phyloP scores from a whole-genome alignment of 345 rosid species.

The Hypericum perforatum region DNA sequence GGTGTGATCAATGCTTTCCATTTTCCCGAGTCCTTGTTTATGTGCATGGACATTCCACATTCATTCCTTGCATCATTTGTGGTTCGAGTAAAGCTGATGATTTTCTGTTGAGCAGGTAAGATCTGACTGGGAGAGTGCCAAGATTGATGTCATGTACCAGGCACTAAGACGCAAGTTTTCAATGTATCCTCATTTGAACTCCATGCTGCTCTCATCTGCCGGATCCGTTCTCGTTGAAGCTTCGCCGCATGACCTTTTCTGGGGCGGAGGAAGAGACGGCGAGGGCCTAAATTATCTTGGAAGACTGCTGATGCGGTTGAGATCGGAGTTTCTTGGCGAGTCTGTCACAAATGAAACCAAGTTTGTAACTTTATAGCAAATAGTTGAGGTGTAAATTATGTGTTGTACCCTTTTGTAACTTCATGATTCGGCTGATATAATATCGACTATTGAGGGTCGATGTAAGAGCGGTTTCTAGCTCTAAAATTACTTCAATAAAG shows the following conservation, averaged over 20 bases:
- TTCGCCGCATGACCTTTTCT: slow-evolving; percentile 84
- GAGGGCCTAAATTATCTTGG: slow-evolving; percentile 93
- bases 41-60: too few species aligned
- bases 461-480: too few species aligned
- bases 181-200: slow-evolving; percentile 70
- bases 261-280: slow-evolving; percentile 97
- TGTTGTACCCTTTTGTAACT: too few species aligned
- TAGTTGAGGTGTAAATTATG: background rate
- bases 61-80: background rate
- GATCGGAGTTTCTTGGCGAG: slow-evolving; percentile 72
- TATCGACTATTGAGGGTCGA: too few species aligned
- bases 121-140: slow-evolving; percentile 65
- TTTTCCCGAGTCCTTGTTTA: background rate
- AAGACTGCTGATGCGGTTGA: slow-evolving; percentile 73
- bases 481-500: too few species aligned
- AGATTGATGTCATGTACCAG: slow-evolving; percentile 69
- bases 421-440: too few species aligned
- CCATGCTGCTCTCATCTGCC: slow-evolving; percentile 61
- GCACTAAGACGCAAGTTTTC: slow-evolving; percentile 84
- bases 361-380: slow-evolving; percentile 17
- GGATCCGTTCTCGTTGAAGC: slow-evolving; percentile 86
- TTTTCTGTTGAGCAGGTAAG: slow-evolving; percentile 46
- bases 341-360: slow-evolving; percentile 33
- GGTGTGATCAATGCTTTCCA: slow-evolving; percentile 29
- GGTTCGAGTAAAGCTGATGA: background rate